Percentiles rank a stretch among this genome's conserved stretches.
These are phyloP conservation scores for Nyctanthes arbortristis DNA, from an alignment of 257 asterid species.

Conservation along the genomic window DNA sequence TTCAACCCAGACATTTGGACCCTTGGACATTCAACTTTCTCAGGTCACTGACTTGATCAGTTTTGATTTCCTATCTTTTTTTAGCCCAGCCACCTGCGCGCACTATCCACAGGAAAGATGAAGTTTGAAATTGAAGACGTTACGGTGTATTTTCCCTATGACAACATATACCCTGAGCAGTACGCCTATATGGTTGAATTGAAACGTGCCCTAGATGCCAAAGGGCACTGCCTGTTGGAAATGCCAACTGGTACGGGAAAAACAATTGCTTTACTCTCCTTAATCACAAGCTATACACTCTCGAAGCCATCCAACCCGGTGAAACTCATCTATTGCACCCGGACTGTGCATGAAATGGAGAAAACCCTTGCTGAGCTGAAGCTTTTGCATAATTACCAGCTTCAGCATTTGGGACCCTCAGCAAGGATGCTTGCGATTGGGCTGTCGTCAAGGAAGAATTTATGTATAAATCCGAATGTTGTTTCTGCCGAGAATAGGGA, in stretches of 20 bases:
- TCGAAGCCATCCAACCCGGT: constrained; percentile 74
- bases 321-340: constrained; percentile 87
- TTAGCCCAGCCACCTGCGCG: constrained; percentile 16
- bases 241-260: constrained; percentile 99
- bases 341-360: constrained; percentile 99
- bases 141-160: constrained; percentile 89
- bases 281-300: constrained; percentile 81
- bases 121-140: constrained; percentile 95
- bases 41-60: no score
- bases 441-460: constrained; percentile 89
- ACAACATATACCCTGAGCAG: constrained; percentile 93
- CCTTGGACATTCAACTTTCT: no score
- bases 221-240: constrained; percentile 88
- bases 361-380: constrained; percentile 91
- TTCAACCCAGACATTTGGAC: no score
- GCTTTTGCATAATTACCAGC: constrained; percentile 71
- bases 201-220: constrained; percentile 91
- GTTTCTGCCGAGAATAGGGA: constrained; percentile 91
- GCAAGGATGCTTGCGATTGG: constrained; percentile 84
- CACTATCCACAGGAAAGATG: constrained; percentile 38
- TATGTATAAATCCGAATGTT: constrained; percentile 84
- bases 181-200: constrained; percentile 92
- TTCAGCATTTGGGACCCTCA: constrained; percentile 57
- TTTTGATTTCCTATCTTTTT: no score
- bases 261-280: constrained; percentile 83